Evolutionary conservation across 208 protist species (phyloP), one percentile per base, ranked within the genome.

Genomic region (Acanthamoeba pearcei): DNA sequence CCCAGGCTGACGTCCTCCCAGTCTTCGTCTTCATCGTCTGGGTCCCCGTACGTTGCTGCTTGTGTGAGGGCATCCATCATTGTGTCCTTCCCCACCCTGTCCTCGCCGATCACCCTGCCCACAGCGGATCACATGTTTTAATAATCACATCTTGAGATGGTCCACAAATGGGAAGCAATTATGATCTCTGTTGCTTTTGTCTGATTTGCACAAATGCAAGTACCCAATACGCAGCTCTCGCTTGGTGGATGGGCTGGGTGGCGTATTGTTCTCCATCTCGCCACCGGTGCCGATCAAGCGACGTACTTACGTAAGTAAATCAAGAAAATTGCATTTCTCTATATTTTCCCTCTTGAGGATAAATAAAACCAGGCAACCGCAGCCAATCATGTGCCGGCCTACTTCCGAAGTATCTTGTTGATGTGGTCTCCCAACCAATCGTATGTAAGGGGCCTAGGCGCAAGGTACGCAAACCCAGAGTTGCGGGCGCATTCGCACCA

Each of bases 41-140:
- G 38, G 42, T 83, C 76, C n/a, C 76, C 76, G 46, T 57, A 83
- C n/a, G 76, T 83, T 24, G 76, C 76, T 22, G 76, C 76, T 32
- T 83, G 76, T 19, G 76, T 83, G 76, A 83, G 76, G 19, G 76
- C 76, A n/a, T 83, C 76, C 76, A 55, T 83, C 76, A 83, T 83
- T n/a, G 76, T 83, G 76, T 83, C 76, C 76, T 83, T 83, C 19
- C 76, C 76, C 19, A 55, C 46, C 35, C 15, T 46, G 29, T 83
- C 76, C 22, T 83, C 76, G 4, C 76, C 76, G 1, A 83, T 46
- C 42, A 83, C 76, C 19, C 76, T 83, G 38, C 17, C 29, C 24
- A 32, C 64, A 70, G 27, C 22, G 27, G 24, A 66, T 62, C 6
- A 22, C 22, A 27, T 24, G 55, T 62, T 15, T 27, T 35, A 70